Evolutionary conservation across 2,329 filamentous ascomycete genomes (phyloP), one percentile per base, ranked within the genome.

Genomic region (Exserohilum turcica): DNA sequence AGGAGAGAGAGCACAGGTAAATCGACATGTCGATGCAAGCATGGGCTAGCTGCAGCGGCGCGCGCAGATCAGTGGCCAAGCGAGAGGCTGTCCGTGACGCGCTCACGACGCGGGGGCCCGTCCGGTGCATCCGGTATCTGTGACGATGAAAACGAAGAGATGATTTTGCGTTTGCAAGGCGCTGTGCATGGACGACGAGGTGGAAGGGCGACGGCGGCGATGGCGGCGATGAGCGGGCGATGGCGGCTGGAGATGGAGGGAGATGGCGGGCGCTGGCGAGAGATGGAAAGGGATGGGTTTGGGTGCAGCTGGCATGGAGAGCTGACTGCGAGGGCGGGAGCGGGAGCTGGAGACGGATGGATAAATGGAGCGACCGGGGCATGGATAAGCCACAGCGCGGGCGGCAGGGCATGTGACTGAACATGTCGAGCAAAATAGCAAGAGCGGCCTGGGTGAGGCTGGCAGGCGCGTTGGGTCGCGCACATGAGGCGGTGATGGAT

Each of bases 61-160:
- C 64, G 68, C 62, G 68, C 63, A 63, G 68, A 71, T 71, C 68
- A 69, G 63, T 62, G 47, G 59, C 46, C 61, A 64, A 68, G 65
- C 67, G 65, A 66, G 59, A 63, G 48, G 42, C 46, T 60, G 55
- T 54, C 48, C 21, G 52, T 39, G 46, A 67, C 60, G 63, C 64
- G 60, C 54, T 54, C 58, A 48, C 55, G 56, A 57, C 50, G 57
- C 58, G 54, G 54, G 61, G 59, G 60, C 48, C 60, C 60, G 62
- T 60, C 52, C 54, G 57, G 57, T 54, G 47, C 54, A 60, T 57
- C 53, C 43, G 54, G 39, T 32, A n/a, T 36, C 19, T 33, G 13
- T 44, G 12, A 12, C 21, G 29, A 44, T 44, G 28, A 35, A 24
- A 35, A 42, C 24, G 40, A 33, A 33, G 13, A 31, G 18, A 27